phyloP scores from a whole-genome alignment of 192 early-diverging fungal species.

The Coemansia sp. region DNA sequence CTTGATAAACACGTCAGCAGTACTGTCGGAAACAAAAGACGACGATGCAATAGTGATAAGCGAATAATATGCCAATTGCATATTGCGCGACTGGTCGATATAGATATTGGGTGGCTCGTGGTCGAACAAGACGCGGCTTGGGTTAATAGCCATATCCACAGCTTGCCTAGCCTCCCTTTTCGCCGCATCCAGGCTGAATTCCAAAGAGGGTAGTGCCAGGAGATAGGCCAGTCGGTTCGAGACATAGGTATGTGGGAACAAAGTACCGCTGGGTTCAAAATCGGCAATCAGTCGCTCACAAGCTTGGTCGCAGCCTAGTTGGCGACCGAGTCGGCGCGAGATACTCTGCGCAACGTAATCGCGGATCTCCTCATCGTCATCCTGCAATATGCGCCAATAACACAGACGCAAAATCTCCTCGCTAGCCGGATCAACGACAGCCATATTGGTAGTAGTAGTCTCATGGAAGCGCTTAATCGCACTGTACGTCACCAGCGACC shows the following conservation, averaged over 20 bases:
- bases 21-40: background rate
- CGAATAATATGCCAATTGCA: constrained; percentile 57
- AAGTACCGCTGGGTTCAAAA: constrained; percentile 51
- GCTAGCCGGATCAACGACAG: constrained; percentile 23
- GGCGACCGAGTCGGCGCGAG: constrained; percentile 44
- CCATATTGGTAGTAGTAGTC: constrained; percentile 4
- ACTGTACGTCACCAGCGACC: constrained; percentile 48
- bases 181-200: background rate
- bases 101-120: constrained; percentile 77
- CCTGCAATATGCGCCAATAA: constrained; percentile 61
- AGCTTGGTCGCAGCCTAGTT: constrained; percentile 52
- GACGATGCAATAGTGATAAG: constrained; percentile 27
- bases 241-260: constrained; percentile 41
- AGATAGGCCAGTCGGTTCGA: constrained; percentile 37
- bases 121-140: constrained; percentile 70
- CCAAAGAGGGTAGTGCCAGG: constrained; percentile 3
- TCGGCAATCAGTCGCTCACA: constrained; percentile 60
- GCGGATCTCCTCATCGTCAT: constrained; percentile 79
- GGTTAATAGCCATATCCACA: constrained; percentile 39
- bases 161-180: background rate
- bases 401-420: constrained; percentile 59
- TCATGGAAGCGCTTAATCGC: constrained; percentile 35
- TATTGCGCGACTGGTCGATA: constrained; percentile 70
- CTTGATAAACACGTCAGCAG: background rate
- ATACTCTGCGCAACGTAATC: constrained; percentile 65